Base-by-base conservation (phyloP, 2,329 filamentous ascomycete species). In the Trichoderma pleuroti region DNA sequence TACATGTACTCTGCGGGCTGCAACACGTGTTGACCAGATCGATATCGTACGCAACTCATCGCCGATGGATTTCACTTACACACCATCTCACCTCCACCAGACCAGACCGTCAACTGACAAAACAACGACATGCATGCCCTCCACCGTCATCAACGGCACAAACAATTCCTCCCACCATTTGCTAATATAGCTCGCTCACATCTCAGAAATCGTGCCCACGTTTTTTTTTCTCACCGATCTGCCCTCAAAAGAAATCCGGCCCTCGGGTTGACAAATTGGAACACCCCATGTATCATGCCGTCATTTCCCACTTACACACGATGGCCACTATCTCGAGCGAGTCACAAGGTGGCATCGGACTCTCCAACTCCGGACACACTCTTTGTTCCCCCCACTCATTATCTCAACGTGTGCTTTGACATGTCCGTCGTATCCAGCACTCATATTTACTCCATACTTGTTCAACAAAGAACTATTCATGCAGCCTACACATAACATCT, bases 311-410 rank as follows among this genome's bases (percentile, higher is more conserved):
- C 61, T 46, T 64, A 24, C 34, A 52, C 21, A 24, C 46, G 21
- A 52, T 24, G 21, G 21, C 46, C 46, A 63, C 21, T 18, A 39
- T n/a, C 26, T n/a, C 30, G 54, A 54, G 36, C 56, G 16, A 46
- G 64, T 67, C 64, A 67, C 64, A 67, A 59, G 64, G 57, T 67
- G 64, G 9, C 18, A 57, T 59, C 64, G 34, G 24, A 59, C 52
- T 32, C 54, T 67, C 64, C 64, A 18, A 39, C 34, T 30, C 52
- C 52, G n/a, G n/a, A n/a, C 5, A 18, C 26, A 7, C 36, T 52
- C 46, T 52, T 52, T 52, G 46, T 21, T 59, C 46, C 64, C 64
- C 39, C 54, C 54, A 59, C 36, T 18, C 24, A 28, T 21, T 42
- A n/a, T 30, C 36, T 59, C 54, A 32, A 54, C 36, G 12, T 16